Conservation (phyloP, 108 stramenopile species). For the Asterionellopsis glacialis region DNA sequence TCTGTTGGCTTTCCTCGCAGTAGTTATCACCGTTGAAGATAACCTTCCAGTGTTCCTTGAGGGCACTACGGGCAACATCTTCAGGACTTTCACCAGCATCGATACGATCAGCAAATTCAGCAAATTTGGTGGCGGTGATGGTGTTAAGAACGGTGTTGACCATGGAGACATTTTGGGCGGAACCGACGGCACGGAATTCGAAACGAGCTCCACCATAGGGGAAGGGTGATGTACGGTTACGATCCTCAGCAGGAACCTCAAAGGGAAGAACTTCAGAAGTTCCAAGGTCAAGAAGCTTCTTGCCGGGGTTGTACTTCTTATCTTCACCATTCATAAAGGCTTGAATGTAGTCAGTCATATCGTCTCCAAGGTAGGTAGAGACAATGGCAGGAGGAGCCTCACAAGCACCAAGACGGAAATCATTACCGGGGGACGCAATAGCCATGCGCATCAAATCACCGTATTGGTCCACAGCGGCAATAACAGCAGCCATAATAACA, state of each 20-base stretch:
- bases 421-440: constrained; percentile 91
- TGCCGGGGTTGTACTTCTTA: constrained; percentile 63
- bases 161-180: constrained; percentile 89
- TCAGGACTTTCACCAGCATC: constrained; percentile 70
- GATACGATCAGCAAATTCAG: constrained; percentile 82
- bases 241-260: constrained; percentile 91
- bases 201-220: constrained; percentile 93
- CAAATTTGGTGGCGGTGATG: constrained; percentile 89
- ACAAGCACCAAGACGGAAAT: constrained; percentile 95
- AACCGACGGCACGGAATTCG: constrained; percentile 97
- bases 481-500: constrained; percentile 89
- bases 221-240: constrained; percentile 96
- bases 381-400: constrained; percentile 96
- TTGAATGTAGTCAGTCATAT: constrained; percentile 84
- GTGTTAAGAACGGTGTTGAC: constrained; percentile 94
- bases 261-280: constrained; percentile 75
- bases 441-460: constrained; percentile 94
- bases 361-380: constrained; percentile 91
- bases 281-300: constrained; percentile 80
- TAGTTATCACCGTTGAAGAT: constrained; percentile 98
- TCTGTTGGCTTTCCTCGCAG: constrained; percentile 65
- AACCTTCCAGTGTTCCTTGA: constrained; percentile 86
- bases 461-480: constrained; percentile 89
- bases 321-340: constrained; percentile 74
- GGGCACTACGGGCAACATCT: constrained; percentile 70